These are phyloP conservation scores for Yamadazyma tumulicola DNA, from an alignment of 805 yeast genomes.

Conservation along the genomic window DNA sequence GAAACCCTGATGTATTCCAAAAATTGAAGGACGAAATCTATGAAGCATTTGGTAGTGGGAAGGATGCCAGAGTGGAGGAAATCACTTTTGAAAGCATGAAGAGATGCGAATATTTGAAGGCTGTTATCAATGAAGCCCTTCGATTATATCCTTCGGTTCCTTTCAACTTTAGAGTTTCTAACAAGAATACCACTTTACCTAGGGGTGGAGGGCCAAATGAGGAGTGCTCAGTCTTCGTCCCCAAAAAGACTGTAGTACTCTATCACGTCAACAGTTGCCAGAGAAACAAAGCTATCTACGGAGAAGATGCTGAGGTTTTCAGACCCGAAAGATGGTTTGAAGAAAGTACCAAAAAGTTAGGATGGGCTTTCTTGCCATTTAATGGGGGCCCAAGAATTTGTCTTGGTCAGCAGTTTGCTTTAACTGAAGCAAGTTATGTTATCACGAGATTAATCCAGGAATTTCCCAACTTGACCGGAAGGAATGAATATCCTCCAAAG, in stretches of 20 bases:
- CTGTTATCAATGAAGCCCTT: constrained; percentile 32
- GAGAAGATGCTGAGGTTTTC: constrained; percentile 31
- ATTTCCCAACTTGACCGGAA: constrained; percentile 17
- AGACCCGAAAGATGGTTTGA: constrained; percentile 38
- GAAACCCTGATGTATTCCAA: constrained; percentile 28
- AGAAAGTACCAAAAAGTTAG: constrained; percentile 27
- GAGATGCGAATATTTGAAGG: constrained; percentile 37
- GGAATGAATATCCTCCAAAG: constrained; percentile 21
- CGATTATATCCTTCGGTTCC: constrained; percentile 38
- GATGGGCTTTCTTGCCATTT: constrained; percentile 52
- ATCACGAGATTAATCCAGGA: constrained; percentile 31
- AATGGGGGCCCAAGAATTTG: constrained; percentile 57
- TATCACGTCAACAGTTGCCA: constrained; percentile 21
- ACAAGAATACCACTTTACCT: constrained; percentile 28
- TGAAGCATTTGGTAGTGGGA: constrained; percentile 27
- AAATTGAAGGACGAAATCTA: constrained; percentile 29
- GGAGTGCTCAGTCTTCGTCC: constrained; percentile 18
- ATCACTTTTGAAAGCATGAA: constrained; percentile 36
- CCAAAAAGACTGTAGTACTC: constrained; percentile 17
- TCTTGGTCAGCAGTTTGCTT: constrained; percentile 54
- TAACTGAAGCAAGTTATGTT: constrained; percentile 49
- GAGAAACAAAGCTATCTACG: constrained; percentile 23
- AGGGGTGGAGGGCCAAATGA: constrained; percentile 32
- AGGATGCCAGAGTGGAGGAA: constrained; percentile 23
- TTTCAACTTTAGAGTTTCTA: constrained; percentile 26